A percentile compares a stretch with the other conserved stretches of the same genome.
Conservation (phyloP, 2,329 filamentous ascomycete species). For the Scytalidium sp. region DNA sequence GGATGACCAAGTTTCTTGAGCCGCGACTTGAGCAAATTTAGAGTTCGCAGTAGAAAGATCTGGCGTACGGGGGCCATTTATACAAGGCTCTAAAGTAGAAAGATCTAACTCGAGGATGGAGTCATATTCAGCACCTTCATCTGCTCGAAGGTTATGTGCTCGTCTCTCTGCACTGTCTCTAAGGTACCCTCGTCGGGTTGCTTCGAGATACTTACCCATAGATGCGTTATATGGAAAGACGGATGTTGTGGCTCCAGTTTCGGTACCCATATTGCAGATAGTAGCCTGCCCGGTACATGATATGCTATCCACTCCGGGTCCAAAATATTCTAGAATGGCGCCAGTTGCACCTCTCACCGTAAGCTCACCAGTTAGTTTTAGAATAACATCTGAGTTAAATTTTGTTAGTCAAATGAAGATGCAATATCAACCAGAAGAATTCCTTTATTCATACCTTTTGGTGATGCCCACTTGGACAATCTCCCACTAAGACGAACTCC, state of each 20-base stretch:
- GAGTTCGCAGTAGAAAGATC: constrained; percentile 32
- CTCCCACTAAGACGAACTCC: constrained; percentile 29
- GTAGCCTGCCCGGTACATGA: constrained; percentile 35
- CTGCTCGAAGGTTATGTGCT: constrained; percentile 12
- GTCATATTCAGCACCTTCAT: constrained; percentile 31
- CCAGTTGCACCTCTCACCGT: constrained; percentile 33
- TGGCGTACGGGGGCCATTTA: constrained; percentile 34
- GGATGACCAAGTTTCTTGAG: constrained; percentile 27
- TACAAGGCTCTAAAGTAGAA: constrained; percentile 29
- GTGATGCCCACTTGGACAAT: constrained; percentile 29
- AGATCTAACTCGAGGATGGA: constrained; percentile 33
- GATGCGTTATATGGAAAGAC: constrained; percentile 33
- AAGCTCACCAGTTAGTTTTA: constrained; percentile 32
- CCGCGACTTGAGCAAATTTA: constrained; percentile 22
- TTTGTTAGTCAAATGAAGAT: neutral
- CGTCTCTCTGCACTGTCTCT: constrained; percentile 17
- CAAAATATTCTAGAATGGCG: constrained; percentile 34
- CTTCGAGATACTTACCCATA: constrained; percentile 30
- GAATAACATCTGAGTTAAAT: constrained; percentile 30
- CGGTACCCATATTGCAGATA: constrained; percentile 35
- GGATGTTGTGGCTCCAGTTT: constrained; percentile 34
- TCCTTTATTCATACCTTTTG: constrained; percentile 15
- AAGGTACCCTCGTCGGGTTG: constrained; percentile 21
- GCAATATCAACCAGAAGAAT: neutral
- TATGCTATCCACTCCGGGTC: constrained; percentile 28